These are phyloP conservation scores for Colletotrichum sp. DNA, from an alignment of 2,329 filamentous ascomycete genomes.

Conservation along the genomic window DNA sequence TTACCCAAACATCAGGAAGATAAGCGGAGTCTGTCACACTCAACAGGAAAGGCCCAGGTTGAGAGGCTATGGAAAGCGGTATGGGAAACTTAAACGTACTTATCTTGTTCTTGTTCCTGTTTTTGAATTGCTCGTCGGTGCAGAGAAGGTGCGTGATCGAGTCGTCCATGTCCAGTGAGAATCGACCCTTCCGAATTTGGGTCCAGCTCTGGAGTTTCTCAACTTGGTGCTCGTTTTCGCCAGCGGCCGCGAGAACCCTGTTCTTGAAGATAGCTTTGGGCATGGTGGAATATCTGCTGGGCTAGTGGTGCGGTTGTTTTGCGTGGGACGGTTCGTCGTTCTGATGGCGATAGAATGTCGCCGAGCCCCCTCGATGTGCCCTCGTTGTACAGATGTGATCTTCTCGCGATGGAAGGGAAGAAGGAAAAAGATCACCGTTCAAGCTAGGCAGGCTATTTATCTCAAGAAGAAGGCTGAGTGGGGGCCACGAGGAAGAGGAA, in stretches of 20 bases:
- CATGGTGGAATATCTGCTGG: background rate
- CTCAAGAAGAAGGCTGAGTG: background rate
- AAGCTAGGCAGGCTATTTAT: background rate
- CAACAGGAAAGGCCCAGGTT: background rate
- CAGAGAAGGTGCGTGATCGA: conserved; percentile 76
- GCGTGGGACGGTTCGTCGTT: background rate
- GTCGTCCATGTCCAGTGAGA: conserved; percentile 52
- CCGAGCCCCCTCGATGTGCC: background rate
- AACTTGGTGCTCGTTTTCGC: conserved; percentile 51
- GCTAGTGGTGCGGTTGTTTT: background rate
- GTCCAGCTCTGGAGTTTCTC: conserved; percentile 72
- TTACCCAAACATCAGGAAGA: background rate
- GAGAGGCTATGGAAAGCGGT: background rate
- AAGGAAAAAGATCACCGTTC: background rate
- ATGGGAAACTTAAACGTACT: background rate
- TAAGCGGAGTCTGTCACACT: background rate
- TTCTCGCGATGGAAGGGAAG: background rate
- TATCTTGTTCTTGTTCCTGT: background rate
- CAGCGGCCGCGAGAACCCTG: conserved; percentile 60
- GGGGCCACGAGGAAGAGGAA: background rate
- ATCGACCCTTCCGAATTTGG: conserved; percentile 62
- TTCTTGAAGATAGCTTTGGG: conserved; percentile 51
- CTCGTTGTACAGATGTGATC: background rate
- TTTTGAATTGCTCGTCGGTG: conserved; percentile 63
- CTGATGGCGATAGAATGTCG: background rate